phyloP scores from a whole-genome alignment of 352 stramenopile species.

The Phytophthora sp. region DNA sequence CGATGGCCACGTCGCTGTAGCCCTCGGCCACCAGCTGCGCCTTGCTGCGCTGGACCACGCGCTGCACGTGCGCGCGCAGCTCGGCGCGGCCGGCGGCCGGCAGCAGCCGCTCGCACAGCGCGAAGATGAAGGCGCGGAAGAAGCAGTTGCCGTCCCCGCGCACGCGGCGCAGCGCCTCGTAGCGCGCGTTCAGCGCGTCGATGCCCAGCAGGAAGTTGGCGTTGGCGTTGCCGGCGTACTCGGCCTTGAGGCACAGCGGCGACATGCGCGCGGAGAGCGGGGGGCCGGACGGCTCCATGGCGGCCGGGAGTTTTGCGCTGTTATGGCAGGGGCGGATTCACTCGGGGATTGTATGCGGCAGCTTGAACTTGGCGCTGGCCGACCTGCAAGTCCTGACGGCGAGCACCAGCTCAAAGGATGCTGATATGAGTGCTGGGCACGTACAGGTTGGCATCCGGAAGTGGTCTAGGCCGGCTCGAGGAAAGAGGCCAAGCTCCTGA shows the following conservation, averaged over 20 bases:
- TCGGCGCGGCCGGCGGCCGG: constrained; percentile 20
- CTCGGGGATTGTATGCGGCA: too few relatives aligned
- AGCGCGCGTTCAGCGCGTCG: constrained; percentile 63
- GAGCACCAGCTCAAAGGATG: too few relatives aligned
- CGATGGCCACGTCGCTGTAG: constrained; percentile 93
- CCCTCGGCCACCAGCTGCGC: constrained; percentile 77
- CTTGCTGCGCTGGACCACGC: constrained; percentile 75
- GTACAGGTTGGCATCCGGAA: too few relatives aligned
- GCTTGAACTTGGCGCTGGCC: too few relatives aligned
- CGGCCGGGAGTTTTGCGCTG: too few relatives aligned
- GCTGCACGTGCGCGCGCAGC: constrained; percentile 51
- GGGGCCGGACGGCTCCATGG: too few relatives aligned
- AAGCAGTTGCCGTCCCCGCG: constrained; percentile 93
- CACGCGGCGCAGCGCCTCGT: constrained; percentile 81
- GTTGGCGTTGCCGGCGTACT: constrained; percentile 81
- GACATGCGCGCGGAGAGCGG: constrained; percentile 68
- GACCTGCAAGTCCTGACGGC: too few relatives aligned
- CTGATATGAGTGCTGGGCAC: too few relatives aligned
- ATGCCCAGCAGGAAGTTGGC: constrained; percentile 77
- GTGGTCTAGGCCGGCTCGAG: too few relatives aligned
- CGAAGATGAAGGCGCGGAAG: constrained; percentile 91
- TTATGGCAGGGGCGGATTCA: too few relatives aligned
- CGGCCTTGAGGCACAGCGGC: constrained; percentile 59
- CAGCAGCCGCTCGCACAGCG: constrained; percentile 82
- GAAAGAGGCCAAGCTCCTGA: too few relatives aligned